Conservation (phyloP, 345 rosid species). For the Carallia pectinifolia region DNA sequence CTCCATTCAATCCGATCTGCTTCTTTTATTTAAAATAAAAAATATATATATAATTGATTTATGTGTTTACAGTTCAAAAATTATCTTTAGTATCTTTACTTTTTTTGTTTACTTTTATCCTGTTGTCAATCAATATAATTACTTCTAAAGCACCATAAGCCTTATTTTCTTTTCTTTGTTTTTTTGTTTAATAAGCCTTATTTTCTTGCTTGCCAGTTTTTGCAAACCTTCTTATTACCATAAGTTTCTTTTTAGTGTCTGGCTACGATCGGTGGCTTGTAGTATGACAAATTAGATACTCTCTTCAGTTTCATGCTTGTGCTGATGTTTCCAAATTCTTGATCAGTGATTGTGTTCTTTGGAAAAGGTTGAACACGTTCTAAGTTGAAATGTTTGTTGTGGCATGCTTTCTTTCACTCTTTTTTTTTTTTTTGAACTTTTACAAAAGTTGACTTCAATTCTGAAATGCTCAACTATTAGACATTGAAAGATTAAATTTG, state of each 20-base stretch:
- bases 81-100: background rate
- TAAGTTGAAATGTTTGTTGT: background rate
- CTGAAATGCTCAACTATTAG: background rate
- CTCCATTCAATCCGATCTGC: no score
- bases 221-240: background rate
- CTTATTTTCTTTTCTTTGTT: no score
- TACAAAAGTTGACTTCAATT: constrained; percentile 11
- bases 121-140: background rate
- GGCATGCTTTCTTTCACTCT: background rate
- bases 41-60: background rate
- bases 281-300: background rate
- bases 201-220: background rate
- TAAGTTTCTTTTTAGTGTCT: background rate
- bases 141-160: background rate
- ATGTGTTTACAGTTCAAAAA: background rate
- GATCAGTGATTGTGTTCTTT: background rate
- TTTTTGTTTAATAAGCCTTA: background rate
- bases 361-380: background rate
- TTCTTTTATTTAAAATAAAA: no score
- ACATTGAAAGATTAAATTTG: no score
- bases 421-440: background rate
- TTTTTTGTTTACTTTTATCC: background rate
- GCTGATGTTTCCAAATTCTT: background rate
- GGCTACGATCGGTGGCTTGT: background rate
- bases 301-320: background rate